Evolutionary conservation across 2,329 filamentous ascomycete genomes (phyloP).

Genomic region (Purpureocillium lavendulum): DNA sequence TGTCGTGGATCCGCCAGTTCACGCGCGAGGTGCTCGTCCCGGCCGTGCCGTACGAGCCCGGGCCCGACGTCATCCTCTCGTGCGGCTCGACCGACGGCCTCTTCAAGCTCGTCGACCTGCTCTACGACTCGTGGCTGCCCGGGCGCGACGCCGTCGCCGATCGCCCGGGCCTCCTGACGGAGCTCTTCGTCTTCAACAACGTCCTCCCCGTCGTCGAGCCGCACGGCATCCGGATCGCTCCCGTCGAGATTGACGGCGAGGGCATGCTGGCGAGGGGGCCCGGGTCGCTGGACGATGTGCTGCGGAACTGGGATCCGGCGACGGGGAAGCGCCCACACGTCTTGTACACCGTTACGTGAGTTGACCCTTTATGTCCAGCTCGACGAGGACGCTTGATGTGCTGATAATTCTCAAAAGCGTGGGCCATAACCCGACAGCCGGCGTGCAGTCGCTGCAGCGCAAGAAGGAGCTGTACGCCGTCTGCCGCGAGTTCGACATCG

Average conservation of each 20-base stretch:
- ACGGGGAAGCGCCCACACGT: conserved; percentile 72
- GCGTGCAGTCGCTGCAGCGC: conserved; percentile 63
- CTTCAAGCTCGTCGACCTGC: conserved; percentile 64
- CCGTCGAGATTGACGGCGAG: conserved; percentile 67
- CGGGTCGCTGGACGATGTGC: conserved; percentile 67
- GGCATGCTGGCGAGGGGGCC: conserved; percentile 71
- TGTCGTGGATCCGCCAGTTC: conserved; percentile 73
- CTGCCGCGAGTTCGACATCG: conserved; percentile 75
- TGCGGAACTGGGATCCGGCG: conserved; percentile 72
- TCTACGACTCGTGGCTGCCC: conserved; percentile 64
- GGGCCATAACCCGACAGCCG: conserved; percentile 82
- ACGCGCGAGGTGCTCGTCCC: conserved; percentile 65
- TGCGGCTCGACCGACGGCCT: conserved; percentile 83
- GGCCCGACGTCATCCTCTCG: conserved; percentile 70
- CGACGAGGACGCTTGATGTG: not conserved
- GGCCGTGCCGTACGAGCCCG: conserved; percentile 67
- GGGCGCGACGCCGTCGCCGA: conserved; percentile 58
- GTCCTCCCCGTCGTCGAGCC: conserved; percentile 60
- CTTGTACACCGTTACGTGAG: conserved; percentile 84
- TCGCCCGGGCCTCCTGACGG: conserved; percentile 69
- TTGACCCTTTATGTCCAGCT: too few relatives aligned
- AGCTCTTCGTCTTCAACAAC: conserved; percentile 75
- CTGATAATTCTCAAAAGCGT: too few relatives aligned
- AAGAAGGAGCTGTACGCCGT: conserved; percentile 72
- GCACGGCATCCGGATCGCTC: conserved; percentile 62